Evolutionary conservation across 495 filamentous ascomycete genomes (phyloP).

Genomic region (Podospora fimiseda): DNA sequence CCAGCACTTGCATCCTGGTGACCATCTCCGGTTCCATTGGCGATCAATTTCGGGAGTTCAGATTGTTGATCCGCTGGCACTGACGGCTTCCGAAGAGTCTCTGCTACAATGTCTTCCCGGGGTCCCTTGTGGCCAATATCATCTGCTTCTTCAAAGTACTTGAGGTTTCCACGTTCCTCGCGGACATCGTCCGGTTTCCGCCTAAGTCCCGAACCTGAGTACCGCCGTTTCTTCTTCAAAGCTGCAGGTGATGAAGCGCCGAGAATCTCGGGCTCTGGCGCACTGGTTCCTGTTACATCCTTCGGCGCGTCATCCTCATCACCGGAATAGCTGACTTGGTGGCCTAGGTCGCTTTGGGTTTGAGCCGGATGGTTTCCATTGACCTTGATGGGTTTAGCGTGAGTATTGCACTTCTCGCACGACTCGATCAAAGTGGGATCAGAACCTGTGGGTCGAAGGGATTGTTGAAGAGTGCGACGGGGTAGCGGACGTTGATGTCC

Average conservation of each 20-base stretch:
- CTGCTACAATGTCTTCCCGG: conserved; percentile 37
- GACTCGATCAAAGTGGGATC: conserved; percentile 22
- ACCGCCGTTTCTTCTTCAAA: conserved; percentile 51
- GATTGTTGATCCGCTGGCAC: neutral
- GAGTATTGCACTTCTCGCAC: conserved; percentile 9
- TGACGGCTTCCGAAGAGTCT: neutral
- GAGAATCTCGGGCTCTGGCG: conserved; percentile 47
- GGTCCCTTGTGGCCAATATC: conserved; percentile 79
- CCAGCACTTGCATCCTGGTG: neutral
- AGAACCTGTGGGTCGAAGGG: conserved; percentile 30
- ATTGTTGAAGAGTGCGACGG: conserved; percentile 33
- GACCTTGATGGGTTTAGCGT: conserved; percentile 7
- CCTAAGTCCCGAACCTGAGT: conserved; percentile 73
- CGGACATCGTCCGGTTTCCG: conserved; percentile 59
- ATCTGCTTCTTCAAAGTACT: conserved; percentile 71
- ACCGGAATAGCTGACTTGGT: conserved; percentile 1
- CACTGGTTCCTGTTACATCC: conserved; percentile 49
- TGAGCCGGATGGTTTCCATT: conserved; percentile 17
- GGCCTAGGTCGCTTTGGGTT: conserved; percentile 29
- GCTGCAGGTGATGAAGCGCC: conserved; percentile 29
- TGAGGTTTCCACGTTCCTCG: conserved; percentile 58
- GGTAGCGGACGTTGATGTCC: conserved; percentile 57
- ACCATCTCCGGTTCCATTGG: neutral
- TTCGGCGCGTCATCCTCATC: conserved; percentile 28
- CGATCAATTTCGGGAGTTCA: neutral